phyloP scores from a whole-genome alignment of 805 yeast genomes.

The Pichia californica region DNA sequence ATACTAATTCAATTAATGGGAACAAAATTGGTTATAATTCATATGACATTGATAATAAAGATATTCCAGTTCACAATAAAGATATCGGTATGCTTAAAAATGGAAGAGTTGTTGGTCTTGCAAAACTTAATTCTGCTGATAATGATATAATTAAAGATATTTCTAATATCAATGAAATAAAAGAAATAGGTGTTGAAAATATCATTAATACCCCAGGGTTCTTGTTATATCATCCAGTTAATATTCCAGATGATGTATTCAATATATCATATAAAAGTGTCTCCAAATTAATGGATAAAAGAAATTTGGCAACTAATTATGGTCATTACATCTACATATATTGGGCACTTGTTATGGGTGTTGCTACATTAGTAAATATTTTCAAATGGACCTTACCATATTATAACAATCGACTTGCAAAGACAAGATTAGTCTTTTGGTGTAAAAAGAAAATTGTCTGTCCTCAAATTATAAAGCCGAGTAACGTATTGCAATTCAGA shows the following conservation, averaged over 20 bases:
- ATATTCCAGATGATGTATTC: conserved; percentile 20
- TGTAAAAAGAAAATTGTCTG: conserved; percentile 28
- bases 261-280: conserved; percentile 25
- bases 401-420: conserved; percentile 19
- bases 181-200: conserved; percentile 8
- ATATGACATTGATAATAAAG: background rate
- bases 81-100: conserved; percentile 1
- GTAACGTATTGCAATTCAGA: conserved; percentile 5
- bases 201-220: conserved; percentile 3
- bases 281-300: conserved; percentile 22
- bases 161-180: conserved; percentile 4
- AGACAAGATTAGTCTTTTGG: conserved; percentile 23
- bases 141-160: no score
- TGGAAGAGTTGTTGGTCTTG: conserved; percentile 3
- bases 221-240: conserved; percentile 24
- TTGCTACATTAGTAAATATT: conserved; percentile 24
- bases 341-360: conserved; percentile 27
- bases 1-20: no score
- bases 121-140: conserved; percentile 6
- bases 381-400: conserved; percentile 33
- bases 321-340: conserved; percentile 27
- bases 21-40: background rate
- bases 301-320: conserved; percentile 25
- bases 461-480: conserved; percentile 27
- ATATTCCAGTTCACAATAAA: background rate